Evolutionary conservation across 345 rosid genomes (phyloP).

Genomic region (Clarkia xantiana): DNA sequence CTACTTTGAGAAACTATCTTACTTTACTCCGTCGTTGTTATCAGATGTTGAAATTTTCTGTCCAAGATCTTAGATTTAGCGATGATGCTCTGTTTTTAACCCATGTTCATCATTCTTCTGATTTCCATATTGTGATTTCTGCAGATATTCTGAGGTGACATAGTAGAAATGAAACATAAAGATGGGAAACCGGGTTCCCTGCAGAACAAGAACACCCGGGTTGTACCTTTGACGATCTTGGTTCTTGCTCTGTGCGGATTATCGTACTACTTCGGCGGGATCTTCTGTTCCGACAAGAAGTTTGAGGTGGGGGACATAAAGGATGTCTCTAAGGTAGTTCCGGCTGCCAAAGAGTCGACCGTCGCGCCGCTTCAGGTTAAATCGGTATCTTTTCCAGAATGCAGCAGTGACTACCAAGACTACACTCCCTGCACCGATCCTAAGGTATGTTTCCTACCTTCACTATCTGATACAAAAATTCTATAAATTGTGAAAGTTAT

Average conservation of each 20-base stretch:
- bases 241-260: conserved; percentile 49
- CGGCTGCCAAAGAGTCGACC: conserved; percentile 36
- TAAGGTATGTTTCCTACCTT: conserved; percentile 25
- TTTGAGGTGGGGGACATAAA: conserved; percentile 15
- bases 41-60: too few species aligned
- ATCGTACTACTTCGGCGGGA: conserved; percentile 87
- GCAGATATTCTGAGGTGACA: conserved; percentile 2
- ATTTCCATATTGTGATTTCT: neutral
- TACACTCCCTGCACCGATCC: conserved; percentile 99
- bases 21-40: too few species aligned
- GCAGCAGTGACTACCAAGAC: conserved; percentile 75
- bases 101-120: neutral
- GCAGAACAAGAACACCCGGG: conserved; percentile 34
- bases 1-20: too few species aligned
- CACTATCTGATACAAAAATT: neutral
- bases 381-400: conserved; percentile 48
- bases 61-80: too few species aligned
- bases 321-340: conserved; percentile 23
- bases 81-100: too few species aligned
- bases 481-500: too few species aligned
- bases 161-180: conserved; percentile 65
- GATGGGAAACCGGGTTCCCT: conserved; percentile 51
- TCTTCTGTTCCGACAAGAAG: conserved; percentile 54
- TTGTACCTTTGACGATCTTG: conserved; percentile 38
- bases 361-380: conserved; percentile 43